These are phyloP conservation scores for Gentiana straminea DNA, from an alignment of 257 asterid species.

Conservation along the genomic window DNA sequence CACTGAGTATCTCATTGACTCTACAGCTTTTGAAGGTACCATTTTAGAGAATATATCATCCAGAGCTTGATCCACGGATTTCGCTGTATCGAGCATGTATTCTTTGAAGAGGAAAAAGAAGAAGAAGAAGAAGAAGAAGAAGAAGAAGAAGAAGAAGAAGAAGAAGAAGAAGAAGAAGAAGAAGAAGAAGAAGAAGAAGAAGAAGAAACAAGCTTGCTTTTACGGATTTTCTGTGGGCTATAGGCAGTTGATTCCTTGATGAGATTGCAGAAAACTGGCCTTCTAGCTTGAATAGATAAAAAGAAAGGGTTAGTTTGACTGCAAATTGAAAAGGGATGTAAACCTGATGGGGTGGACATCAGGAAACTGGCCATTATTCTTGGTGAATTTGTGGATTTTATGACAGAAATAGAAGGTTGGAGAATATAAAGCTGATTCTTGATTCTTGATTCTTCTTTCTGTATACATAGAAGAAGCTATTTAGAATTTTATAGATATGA, in stretches of 20 bases:
- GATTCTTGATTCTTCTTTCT: no score
- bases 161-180: constrained; percentile 8
- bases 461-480: no score
- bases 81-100: constrained; percentile 33
- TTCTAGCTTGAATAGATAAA: background rate
- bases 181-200: background rate
- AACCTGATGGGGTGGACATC: constrained; percentile 21
- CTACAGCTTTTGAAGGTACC: constrained; percentile 37
- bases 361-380: constrained; percentile 20
- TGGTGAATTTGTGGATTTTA: background rate
- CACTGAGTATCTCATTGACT: constrained; percentile 56
- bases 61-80: constrained; percentile 35
- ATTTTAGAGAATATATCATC: constrained; percentile 23
- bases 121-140: no score
- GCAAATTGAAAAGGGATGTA: constrained; percentile 10
- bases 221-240: no score
- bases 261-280: no score
- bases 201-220: no score
- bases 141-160: no score
- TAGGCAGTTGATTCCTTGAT: no score
- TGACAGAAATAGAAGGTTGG: no score
- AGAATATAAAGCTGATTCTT: no score
- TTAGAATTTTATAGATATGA: no score
- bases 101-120: constrained; percentile 29
- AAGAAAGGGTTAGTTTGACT: constrained; percentile 11